Conservation (phyloP, 208 protist species). For the Leishmania martiniquensis region DNA sequence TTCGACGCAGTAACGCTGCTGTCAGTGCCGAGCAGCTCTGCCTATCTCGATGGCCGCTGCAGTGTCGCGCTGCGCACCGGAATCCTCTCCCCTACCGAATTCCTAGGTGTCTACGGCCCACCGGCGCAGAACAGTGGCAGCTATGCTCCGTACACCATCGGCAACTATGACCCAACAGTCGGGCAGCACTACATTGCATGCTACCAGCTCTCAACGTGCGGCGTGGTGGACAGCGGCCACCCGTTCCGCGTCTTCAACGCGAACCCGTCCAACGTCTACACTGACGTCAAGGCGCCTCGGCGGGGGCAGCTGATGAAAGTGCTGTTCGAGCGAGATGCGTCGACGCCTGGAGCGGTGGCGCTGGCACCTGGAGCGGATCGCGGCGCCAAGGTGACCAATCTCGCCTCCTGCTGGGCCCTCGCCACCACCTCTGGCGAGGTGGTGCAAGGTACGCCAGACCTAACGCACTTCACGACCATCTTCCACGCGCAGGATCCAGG, state of each 20-base stretch:
- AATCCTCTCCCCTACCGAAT: conserved; percentile 15
- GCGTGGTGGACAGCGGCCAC: conserved; percentile 64
- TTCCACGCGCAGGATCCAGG: conserved; percentile 56
- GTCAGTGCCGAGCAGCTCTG: conserved; percentile 27
- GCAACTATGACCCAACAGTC: conserved; percentile 59
- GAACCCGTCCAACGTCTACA: conserved; percentile 60
- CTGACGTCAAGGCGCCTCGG: conserved; percentile 43
- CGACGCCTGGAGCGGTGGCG: conserved; percentile 28
- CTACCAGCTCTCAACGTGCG: conserved; percentile 70
- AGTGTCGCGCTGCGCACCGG: conserved; percentile 36
- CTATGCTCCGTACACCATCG: conserved; percentile 56
- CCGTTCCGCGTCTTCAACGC: conserved; percentile 47
- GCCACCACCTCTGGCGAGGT: conserved; percentile 33
- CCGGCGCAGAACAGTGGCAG: conserved; percentile 10
- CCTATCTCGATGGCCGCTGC: conserved; percentile 75
- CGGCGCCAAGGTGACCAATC: conserved; percentile 47
- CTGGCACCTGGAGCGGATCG: conserved; percentile 72
- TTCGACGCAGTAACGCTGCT: conserved; percentile 72
- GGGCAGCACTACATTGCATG: conserved; percentile 61
- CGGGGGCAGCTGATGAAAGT: conserved; percentile 80
- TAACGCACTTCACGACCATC: conserved; percentile 59
- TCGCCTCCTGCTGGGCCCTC: conserved; percentile 79
- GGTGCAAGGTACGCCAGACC: conserved; percentile 56
- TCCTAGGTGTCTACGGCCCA: conserved; percentile 49
- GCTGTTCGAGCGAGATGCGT: conserved; percentile 54